Evolutionary conservation across 768 basidiomycete species (phyloP).

Genomic region (Termitomyces sp.): DNA sequence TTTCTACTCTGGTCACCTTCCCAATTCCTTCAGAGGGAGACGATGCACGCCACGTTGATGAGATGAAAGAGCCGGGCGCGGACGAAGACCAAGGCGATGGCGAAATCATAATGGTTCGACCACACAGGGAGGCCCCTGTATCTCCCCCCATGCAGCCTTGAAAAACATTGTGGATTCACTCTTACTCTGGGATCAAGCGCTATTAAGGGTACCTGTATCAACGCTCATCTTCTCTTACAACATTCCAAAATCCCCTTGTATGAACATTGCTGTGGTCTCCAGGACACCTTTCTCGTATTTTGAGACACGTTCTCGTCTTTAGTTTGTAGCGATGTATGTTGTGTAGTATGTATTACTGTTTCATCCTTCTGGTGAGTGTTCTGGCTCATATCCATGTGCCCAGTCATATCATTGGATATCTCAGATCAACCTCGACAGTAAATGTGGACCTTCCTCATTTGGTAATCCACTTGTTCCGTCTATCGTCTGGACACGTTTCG

Average conservation of each 20-base stretch:
- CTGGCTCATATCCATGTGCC: not conserved
- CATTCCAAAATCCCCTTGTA: not conserved
- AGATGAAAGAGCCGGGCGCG: not conserved
- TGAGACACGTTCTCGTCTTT: not conserved
- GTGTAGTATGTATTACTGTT: not conserved
- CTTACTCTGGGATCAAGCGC: not conserved
- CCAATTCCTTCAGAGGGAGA: not conserved
- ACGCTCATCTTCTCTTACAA: not conserved
- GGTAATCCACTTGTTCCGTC: too few relatives aligned
- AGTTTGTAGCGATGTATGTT: not conserved
- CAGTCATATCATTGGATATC: not conserved
- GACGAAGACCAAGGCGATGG: not conserved
- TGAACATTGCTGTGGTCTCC: not conserved
- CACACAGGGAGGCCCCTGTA: not conserved
- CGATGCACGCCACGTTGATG: not conserved
- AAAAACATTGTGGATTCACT: not conserved
- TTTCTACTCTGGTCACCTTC: conserved; percentile 3
- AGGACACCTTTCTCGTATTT: not conserved
- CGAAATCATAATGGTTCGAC: conserved; percentile 9
- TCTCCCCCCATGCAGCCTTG: not conserved
- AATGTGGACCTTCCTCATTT: too few relatives aligned
- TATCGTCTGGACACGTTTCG: too few relatives aligned
- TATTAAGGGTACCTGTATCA: too few relatives aligned
- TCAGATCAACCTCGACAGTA: too few relatives aligned
- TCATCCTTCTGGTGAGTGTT: not conserved